Conservation (phyloP, 257 asterid genomes). For the Petrea volubilis region DNA sequence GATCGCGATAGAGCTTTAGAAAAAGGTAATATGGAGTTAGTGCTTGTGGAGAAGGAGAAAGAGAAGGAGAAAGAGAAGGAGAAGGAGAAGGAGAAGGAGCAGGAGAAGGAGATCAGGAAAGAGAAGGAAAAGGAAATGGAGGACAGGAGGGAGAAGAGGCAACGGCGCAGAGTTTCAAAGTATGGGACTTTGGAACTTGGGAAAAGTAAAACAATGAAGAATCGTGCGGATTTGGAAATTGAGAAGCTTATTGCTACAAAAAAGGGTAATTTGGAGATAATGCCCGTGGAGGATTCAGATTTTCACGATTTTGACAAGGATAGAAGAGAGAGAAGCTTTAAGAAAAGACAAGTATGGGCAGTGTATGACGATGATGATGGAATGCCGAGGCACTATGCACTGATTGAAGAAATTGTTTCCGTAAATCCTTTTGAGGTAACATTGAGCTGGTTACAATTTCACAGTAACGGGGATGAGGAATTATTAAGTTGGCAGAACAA, state of each 20-base stretch:
- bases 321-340: constrained; percentile 66
- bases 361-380: constrained; percentile 73
- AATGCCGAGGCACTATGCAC: constrained; percentile 85
- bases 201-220: constrained; percentile 17
- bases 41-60: constrained; percentile 29
- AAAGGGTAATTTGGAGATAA: constrained; percentile 43
- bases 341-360: constrained; percentile 96
- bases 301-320: constrained; percentile 76
- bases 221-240: constrained; percentile 23
- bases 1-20: constrained; percentile 21
- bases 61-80: constrained; percentile 27
- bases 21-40: constrained; percentile 27
- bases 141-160: constrained; percentile 33
- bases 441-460: constrained; percentile 63
- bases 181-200: constrained; percentile 21
- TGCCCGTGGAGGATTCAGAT: constrained; percentile 55
- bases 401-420: constrained; percentile 61
- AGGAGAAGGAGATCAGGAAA: constrained; percentile 14
- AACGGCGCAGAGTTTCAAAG: constrained; percentile 41
- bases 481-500: constrained; percentile 39
- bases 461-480: constrained; percentile 42
- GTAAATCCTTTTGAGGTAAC: constrained; percentile 68
- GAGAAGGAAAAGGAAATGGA: constrained; percentile 25
- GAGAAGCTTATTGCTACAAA: constrained; percentile 31
- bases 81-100: constrained; percentile 22